phyloP scores from a whole-genome alignment of 176 grass and related monocot species.

The Cenchrus americanus region DNA sequence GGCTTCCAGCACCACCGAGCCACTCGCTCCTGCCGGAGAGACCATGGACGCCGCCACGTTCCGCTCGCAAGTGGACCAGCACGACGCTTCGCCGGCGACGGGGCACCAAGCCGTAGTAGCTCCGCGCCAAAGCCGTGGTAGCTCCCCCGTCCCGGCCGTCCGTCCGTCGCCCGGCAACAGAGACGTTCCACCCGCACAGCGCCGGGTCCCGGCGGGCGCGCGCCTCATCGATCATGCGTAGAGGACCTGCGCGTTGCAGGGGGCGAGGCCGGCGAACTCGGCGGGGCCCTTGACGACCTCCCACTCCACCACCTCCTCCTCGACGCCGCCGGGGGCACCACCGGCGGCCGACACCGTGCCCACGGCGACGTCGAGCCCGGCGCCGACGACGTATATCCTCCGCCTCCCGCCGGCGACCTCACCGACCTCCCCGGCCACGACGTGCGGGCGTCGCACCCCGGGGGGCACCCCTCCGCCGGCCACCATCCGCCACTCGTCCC shows the following conservation, averaged over 20 bases:
- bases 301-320: conserved; percentile 72
- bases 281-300: conserved; percentile 81
- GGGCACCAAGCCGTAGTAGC: not conserved
- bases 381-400: conserved; percentile 74
- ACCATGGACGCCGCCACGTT: not conserved
- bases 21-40: not conserved
- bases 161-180: not conserved
- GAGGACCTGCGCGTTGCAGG: conserved; percentile 87
- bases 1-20: not conserved
- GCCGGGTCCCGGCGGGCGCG: not conserved
- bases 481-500: conserved; percentile 75
- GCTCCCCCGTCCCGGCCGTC: not conserved
- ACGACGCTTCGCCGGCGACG: not conserved
- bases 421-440: conserved; percentile 56
- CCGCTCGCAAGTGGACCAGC: not conserved
- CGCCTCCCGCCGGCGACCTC: conserved; percentile 27
- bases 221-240: conserved; percentile 32
- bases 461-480: conserved; percentile 64
- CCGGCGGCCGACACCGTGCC: conserved; percentile 33
- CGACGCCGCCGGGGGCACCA: not conserved
- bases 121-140: too few relatives aligned
- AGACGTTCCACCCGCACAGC: conserved; percentile 12
- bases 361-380: conserved; percentile 76
- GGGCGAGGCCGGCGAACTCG: conserved; percentile 71
- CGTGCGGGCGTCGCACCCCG: conserved; percentile 66